Evolutionary conservation across 148 eudicot species (phyloP), one percentile per base, ranked within the genome.

Genomic region (Heliosperma pusillum): DNA sequence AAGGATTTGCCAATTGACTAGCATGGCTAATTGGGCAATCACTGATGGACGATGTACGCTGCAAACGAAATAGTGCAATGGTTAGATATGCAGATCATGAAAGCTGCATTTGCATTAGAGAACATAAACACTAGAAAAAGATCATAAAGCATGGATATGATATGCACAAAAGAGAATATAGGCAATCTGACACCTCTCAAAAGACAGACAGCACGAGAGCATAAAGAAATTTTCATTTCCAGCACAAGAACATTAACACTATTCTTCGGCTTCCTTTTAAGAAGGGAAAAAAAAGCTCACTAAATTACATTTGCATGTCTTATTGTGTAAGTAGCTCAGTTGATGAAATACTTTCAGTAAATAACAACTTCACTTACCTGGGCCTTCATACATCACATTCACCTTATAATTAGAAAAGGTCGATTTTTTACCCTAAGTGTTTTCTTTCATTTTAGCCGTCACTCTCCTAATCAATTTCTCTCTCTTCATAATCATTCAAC

Each of bases 21-120:
- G 89, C 87, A 82, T 91, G 97, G 74, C 84, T 84, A 63, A 91
- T 89, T 2, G 97, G 89, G 68, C 91, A 91, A 26, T 89, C 90
- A 44, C 91, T 91, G 52, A 85, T 84, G 15, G 97, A 91, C 47
- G 97, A 83, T 69, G 82, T 87, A 74, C 86, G 74, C 97, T 89
- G 81, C 77, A 77, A 67, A 26, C 30, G 22, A 65, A 47, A 74
- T 21, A 4, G 58, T 10, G 53, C 53, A 47, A 47, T 47, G 53
- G 53, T 15, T 47, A 47, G 53, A 10, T 47, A 47, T 47, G 53
- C 53, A 47, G 53, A 47, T 47, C 53, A 13, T 47, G 2, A 47
- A 47, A 47, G 53, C 13, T 8, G 53, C 53, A 47, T 47, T 47
- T 47, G 53, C 53, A 47, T 12, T 47, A 47, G 53, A 47, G 53